A percentile compares a stretch with the other conserved stretches of the same genome.
phyloP scores from a whole-genome alignment of 106 monocot species.

The Allium fistulosum region DNA sequence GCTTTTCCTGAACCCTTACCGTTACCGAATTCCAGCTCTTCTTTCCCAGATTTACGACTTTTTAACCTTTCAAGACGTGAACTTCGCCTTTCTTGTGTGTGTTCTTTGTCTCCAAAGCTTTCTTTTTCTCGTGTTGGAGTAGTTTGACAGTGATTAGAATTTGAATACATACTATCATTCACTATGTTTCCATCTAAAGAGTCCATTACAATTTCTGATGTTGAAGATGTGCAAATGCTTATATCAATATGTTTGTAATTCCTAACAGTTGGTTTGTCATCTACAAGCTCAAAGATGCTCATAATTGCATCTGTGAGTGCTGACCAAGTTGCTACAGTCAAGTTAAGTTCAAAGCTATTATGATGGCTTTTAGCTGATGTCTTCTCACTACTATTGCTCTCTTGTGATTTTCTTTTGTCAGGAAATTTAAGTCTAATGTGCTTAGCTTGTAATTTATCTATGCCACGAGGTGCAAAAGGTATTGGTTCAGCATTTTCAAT shows the following conservation, averaged over 20 bases:
- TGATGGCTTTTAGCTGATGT: constrained; percentile 31
- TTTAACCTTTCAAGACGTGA: constrained; percentile 88
- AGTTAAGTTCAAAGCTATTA: constrained; percentile 38
- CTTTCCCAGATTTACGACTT: constrained; percentile 93
- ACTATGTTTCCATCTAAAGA: constrained; percentile 15
- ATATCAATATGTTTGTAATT: constrained; percentile 22
- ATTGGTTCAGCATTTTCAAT: constrained; percentile 62
- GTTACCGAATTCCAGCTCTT: constrained; percentile 52
- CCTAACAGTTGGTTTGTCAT: constrained; percentile 1
- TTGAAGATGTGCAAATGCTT: constrained; percentile 32
- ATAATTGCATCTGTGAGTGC: constrained; percentile 56
- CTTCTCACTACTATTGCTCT: constrained; percentile 18
- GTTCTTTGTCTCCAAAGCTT: constrained; percentile 58
- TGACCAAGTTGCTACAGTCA: constrained; percentile 58
- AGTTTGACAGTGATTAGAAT: constrained; percentile 28
- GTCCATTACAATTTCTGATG: constrained; percentile 20
- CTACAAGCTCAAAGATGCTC: constrained; percentile 22
- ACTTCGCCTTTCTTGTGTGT: constrained; percentile 86
- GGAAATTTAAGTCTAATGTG: constrained; percentile 70
- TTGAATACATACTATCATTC: constrained; percentile 11
- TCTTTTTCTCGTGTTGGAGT: constrained; percentile 45
- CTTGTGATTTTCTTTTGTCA: constrained; percentile 57
- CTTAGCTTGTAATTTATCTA: constrained; percentile 84
- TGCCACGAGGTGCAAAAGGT: constrained; percentile 77
- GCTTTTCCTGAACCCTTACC: constrained; percentile 53